phyloP scores from a whole-genome alignment of 306 rosid species.

The Lablab purpureus region DNA sequence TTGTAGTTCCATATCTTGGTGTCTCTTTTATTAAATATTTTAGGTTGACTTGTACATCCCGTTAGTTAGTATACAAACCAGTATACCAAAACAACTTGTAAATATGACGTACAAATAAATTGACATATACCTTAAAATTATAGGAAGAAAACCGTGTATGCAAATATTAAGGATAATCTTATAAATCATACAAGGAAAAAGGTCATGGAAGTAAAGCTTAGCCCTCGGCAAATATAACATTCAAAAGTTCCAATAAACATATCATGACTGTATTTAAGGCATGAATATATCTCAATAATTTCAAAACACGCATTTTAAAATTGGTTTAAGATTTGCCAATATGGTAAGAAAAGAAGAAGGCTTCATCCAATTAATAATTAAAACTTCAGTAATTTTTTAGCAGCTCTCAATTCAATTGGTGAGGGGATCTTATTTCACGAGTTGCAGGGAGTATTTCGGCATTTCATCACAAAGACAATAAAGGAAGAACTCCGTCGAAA shows the following conservation, averaged over 20 bases:
- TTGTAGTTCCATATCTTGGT: too few relatives aligned
- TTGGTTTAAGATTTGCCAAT: neutral
- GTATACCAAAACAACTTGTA: too few relatives aligned
- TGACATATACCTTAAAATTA: neutral
- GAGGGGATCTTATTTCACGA: neutral
- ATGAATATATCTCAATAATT: neutral
- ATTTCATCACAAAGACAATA: neutral
- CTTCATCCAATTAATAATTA: neutral
- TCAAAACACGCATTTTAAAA: neutral
- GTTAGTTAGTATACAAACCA: too few relatives aligned
- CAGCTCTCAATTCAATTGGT: neutral
- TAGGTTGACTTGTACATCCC: too few relatives aligned
- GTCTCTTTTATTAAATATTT: too few relatives aligned
- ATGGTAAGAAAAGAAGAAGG: neutral
- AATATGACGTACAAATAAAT: too few relatives aligned
- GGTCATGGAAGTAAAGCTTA: neutral
- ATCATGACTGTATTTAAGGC: neutral
- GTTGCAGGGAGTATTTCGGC: neutral
- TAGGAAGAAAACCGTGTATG: neutral
- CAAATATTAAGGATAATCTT: neutral
- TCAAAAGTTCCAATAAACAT: neutral
- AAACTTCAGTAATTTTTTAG: neutral
- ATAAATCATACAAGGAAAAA: neutral
- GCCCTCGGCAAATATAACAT: neutral
- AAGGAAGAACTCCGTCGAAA: neutral